Percentiles rank a stretch among this genome's conserved stretches.
These are phyloP conservation scores for Podospora fimiseda DNA, from an alignment of 495 filamentous ascomycete genomes.

Conservation along the genomic window DNA sequence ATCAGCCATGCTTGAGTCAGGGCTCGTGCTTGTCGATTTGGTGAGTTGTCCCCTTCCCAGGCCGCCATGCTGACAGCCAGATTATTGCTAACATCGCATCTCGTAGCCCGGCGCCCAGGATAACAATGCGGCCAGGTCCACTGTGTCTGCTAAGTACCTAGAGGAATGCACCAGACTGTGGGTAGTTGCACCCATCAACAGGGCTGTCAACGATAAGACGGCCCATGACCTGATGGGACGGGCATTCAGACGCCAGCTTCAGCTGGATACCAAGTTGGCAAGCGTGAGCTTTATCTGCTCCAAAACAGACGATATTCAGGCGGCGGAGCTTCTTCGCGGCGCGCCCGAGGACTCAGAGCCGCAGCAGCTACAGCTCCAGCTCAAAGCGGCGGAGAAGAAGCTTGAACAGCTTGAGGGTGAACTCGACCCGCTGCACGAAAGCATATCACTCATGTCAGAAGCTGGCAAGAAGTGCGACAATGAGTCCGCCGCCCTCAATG, in stretches of 20 bases:
- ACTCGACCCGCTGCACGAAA: neutral
- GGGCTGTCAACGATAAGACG: constrained; percentile 61
- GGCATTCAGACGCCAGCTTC: constrained; percentile 57
- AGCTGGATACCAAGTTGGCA: constrained; percentile 54
- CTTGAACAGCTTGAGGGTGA: constrained; percentile 31
- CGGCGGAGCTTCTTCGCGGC: constrained; percentile 23
- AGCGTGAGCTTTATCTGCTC: constrained; percentile 60
- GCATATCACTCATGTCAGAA: neutral
- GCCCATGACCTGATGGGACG: constrained; percentile 56
- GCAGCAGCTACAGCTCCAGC: constrained; percentile 5
- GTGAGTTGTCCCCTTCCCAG: constrained; percentile 23
- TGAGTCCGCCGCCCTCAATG: neutral
- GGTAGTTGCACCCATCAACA: constrained; percentile 60
- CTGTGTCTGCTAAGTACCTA: constrained; percentile 57
- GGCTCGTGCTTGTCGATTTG: constrained; percentile 60
- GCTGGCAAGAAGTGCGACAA: neutral
- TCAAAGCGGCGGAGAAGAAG: constrained; percentile 1
- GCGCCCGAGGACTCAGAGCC: constrained; percentile 38
- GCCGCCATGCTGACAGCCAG: too few relatives aligned
- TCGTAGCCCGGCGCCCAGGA: constrained; percentile 53
- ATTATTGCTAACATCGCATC: neutral
- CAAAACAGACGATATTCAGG: constrained; percentile 61
- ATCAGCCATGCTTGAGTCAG: constrained; percentile 49
- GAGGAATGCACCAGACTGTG: constrained; percentile 49
- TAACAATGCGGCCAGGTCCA: constrained; percentile 57